phyloP scores from a whole-genome alignment of 2,329 filamentous ascomycete genomes.

The Penicillium hesseltinei region DNA sequence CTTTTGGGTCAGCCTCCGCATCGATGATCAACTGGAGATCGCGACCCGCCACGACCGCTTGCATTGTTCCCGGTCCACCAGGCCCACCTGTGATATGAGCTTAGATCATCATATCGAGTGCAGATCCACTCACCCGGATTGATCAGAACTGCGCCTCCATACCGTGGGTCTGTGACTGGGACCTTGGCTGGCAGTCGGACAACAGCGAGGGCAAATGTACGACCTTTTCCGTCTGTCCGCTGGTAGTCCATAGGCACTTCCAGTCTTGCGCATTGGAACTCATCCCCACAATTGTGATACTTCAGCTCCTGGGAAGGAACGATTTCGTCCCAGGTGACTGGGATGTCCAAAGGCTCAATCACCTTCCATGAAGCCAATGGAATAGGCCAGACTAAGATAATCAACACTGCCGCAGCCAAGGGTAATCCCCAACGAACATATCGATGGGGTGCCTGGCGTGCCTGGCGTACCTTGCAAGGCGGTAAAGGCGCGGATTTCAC shows the following conservation, averaged over 20 bases:
- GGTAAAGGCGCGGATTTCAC: neutral
- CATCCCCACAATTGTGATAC: conserved; percentile 46
- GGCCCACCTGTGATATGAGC: conserved; percentile 38
- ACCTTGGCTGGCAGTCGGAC: conserved; percentile 48
- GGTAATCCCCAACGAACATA: conserved; percentile 6
- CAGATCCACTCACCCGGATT: conserved; percentile 42
- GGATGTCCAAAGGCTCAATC: neutral
- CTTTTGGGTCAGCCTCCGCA: conserved; percentile 27
- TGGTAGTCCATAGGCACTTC: conserved; percentile 51
- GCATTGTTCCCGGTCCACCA: conserved; percentile 43
- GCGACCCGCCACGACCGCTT: conserved; percentile 33
- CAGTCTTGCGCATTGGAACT: conserved; percentile 51
- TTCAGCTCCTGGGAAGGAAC: conserved; percentile 30
- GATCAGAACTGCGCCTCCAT: conserved; percentile 49
- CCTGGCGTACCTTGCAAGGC: neutral
- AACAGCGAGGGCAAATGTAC: conserved; percentile 45
- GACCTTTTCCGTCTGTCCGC: conserved; percentile 31
- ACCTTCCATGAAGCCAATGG: neutral
- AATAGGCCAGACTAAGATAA: conserved; percentile 3
- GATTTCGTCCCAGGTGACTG: conserved; percentile 25
- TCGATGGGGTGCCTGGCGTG: neutral
- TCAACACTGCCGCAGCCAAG: neutral
- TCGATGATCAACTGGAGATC: conserved; percentile 41
- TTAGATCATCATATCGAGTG: neutral
- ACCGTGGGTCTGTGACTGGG: conserved; percentile 41